These are phyloP conservation scores for Tylopilus felleus DNA, from an alignment of 768 basidiomycete species.

Conservation along the genomic window DNA sequence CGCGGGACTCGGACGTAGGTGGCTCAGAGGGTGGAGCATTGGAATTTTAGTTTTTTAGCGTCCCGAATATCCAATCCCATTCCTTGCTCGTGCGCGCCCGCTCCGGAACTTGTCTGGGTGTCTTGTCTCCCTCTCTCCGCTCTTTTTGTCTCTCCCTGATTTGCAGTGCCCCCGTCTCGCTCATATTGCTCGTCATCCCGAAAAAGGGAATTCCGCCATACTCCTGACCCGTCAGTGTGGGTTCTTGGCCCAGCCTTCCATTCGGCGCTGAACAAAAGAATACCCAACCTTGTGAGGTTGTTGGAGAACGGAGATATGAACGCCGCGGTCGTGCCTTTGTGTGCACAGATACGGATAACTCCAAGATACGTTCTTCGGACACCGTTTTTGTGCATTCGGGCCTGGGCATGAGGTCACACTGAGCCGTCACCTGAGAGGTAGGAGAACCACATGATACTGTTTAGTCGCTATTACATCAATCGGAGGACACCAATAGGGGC, in stretches of 20 bases:
- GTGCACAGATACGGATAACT: neutral
- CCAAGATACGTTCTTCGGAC: slow-evolving; percentile 8
- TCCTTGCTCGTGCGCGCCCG: neutral
- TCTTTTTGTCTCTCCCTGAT: neutral
- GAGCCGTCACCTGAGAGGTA: neutral
- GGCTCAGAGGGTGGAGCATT: neutral
- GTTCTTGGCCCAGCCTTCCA: slow-evolving; percentile 7
- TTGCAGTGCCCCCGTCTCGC: slow-evolving; percentile 4
- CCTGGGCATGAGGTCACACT: slow-evolving; percentile 5
- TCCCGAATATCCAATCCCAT: slow-evolving; percentile 15
- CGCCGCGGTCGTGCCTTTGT: slow-evolving; percentile 11
- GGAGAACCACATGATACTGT: slow-evolving; percentile 4
- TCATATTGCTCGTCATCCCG: neutral
- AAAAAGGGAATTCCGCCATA: slow-evolving; percentile 9
- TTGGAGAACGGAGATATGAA: slow-evolving; percentile 10
- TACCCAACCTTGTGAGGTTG: neutral
- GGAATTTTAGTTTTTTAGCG: neutral
- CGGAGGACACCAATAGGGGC: slow-evolving; percentile 8
- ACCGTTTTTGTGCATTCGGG: neutral
- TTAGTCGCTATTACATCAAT: neutral
- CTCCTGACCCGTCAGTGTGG: slow-evolving; percentile 9
- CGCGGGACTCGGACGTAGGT: neutral
- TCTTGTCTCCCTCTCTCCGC: neutral
- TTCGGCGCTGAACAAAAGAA: slow-evolving; percentile 12
- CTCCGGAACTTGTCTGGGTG: neutral